Evolutionary conservation across 1,284 basidiomycete species (phyloP), one percentile per base, ranked within the genome.

Genomic region (Ceratobasidium papillatum): DNA sequence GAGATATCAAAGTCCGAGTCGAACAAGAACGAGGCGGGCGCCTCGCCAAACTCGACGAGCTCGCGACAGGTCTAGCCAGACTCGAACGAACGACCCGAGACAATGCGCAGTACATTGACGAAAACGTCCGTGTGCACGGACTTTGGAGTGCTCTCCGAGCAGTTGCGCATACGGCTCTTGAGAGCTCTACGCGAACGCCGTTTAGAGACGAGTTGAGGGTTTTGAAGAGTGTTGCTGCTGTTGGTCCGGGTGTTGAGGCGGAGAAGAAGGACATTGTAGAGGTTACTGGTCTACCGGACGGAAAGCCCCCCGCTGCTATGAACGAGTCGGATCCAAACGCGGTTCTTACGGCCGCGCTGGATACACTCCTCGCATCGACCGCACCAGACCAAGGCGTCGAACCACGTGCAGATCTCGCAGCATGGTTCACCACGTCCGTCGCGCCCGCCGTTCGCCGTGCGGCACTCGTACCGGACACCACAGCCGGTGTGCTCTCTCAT

Each of bases 11-110:
- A 85, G 88, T 95, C 77, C 92, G 92, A 79, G 97, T 99, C 75
- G 97, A 99, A 84, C 90, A 95, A 80, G 98, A 99, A 84, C 94
- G 98, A 61, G 96, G 95, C 30, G 96, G 96, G 22, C 92, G 97
- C 76, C 88, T 99, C 11, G 94, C 95, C 76, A 98, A 96, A 84
- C 90, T 99, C 51, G 95, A 98, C 81, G 92, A 96, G 81, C 90
- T 99, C 72, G 92, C 95, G 17, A 90, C 92, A 0, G 93, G 94
- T 75, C 86, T 99, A 77, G 96, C 97, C 83, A 90, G 92, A 77
- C 89, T 99, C 49, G 95, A 99, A 83, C 90, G 93, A 73, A 88
- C 98, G 77, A 93, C 95, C 0, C 86, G 96, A 59, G 96, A 97
- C 84, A 99, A 99, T 84, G 92, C 94, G 34, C 86, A 87, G 25